phyloP scores from a whole-genome alignment of 805 yeast species.

The Starmerella davenportii region DNA sequence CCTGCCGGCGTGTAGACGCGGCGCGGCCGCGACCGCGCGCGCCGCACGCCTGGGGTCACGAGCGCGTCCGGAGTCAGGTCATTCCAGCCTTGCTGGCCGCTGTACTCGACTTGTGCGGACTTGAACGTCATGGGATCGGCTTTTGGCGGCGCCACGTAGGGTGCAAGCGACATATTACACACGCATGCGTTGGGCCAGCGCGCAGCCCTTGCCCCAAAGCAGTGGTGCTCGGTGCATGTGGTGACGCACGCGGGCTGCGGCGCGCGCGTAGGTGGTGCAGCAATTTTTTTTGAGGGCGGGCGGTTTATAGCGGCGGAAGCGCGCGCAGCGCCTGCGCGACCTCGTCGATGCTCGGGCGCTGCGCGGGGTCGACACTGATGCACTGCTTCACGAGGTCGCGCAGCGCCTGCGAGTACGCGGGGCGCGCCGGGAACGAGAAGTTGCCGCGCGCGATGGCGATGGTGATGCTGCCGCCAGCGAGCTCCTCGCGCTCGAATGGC shows the following conservation, averaged over 20 bases:
- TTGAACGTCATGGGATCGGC: constrained; percentile 6
- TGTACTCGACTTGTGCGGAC: constrained; percentile 17
- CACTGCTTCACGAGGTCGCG: constrained; percentile 42
- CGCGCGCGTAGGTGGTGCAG: too few species aligned
- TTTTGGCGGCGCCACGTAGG: neutral
- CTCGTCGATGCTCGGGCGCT: constrained; percentile 48
- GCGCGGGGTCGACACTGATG: constrained; percentile 39
- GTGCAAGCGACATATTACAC: neutral
- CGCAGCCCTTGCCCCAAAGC: neutral
- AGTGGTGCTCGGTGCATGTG: neutral
- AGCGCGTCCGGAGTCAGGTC: constrained; percentile 14
- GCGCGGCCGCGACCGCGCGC: constrained; percentile 8
- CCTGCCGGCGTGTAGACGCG: constrained; percentile 8
- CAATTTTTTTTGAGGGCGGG: too few species aligned
- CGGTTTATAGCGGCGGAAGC: too few species aligned
- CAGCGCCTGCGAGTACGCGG: constrained; percentile 37
- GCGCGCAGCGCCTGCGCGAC: constrained; percentile 24
- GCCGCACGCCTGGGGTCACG: constrained; percentile 1
- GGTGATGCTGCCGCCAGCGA: constrained; percentile 64
- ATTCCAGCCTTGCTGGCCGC: constrained; percentile 19
- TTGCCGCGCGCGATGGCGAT: constrained; percentile 58
- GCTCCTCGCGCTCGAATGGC: constrained; percentile 77
- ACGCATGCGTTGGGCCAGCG: neutral
- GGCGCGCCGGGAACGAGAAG: constrained; percentile 37
- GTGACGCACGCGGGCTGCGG: too few species aligned